Conservation (phyloP, 768 basidiomycete genomes). For the Tulasnella sp. region DNA sequence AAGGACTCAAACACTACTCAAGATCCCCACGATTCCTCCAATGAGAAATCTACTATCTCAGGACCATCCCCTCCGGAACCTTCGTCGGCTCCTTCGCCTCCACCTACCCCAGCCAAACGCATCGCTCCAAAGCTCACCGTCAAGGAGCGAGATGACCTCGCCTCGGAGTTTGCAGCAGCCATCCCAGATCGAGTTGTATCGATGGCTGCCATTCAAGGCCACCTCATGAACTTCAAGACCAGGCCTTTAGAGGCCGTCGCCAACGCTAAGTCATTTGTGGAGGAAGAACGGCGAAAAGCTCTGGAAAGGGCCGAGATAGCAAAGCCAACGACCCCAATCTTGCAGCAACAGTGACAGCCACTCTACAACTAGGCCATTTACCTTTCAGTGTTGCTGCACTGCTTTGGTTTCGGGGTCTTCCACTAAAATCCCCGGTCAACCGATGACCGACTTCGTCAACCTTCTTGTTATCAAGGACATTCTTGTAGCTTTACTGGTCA, state of each 20-base stretch:
- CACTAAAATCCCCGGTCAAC: too few relatives aligned
- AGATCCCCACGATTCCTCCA: background rate
- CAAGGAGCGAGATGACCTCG: conserved; percentile 35
- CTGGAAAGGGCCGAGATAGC: background rate
- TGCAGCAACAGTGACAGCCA: too few relatives aligned
- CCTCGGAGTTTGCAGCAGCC: conserved; percentile 40
- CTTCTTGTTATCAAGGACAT: too few relatives aligned
- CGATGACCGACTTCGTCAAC: too few relatives aligned
- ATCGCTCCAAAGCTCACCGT: conserved; percentile 26
- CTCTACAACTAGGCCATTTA: too few relatives aligned
- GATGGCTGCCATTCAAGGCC: conserved; percentile 41
- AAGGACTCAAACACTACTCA: conserved; percentile 1
- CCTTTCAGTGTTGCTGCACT: too few relatives aligned
- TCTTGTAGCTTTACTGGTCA: too few relatives aligned
- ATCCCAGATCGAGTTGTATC: conserved; percentile 38
- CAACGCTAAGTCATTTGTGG: conserved; percentile 38
- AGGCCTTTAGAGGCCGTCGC: conserved; percentile 44
- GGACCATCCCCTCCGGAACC: too few relatives aligned
- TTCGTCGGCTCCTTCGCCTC: background rate
- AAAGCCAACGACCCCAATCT: too few relatives aligned
- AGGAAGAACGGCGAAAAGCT: conserved; percentile 28
- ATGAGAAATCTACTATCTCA: conserved; percentile 11
- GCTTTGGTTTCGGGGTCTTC: too few relatives aligned
- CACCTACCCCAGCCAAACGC: background rate
- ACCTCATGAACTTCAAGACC: conserved; percentile 56